Evolutionary conservation across 495 filamentous ascomycete species (phyloP), one percentile per base, ranked within the genome.

Genomic region (Peziza echinospora): DNA sequence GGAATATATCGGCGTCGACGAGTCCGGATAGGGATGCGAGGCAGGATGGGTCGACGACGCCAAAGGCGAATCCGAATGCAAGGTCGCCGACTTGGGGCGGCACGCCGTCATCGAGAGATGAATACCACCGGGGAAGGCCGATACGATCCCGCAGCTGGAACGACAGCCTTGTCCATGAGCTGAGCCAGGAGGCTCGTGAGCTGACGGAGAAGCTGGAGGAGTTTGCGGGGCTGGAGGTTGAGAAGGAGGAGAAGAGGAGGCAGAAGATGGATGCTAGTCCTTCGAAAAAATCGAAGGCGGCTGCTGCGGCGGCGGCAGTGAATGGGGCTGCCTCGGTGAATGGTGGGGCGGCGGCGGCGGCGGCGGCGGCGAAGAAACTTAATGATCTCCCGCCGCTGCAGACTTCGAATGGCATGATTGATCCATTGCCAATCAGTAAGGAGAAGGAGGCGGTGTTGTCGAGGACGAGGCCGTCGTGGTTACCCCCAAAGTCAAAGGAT

Each of bases 371-470:
- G 48, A 69, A 67, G 1, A 43, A 19, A 43, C n/a, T 4, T 10
- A 11, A 19, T 43, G 16, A 43, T 1, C 66, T 94, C 5, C 89
- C 89, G 3, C 89, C 84, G 11, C 59, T 93, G 16, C 76, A 82
- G 46, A 78, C 81, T 49, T 80, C 80, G 13, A 87, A 93, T 57
- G 77, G 91, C 43, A 87, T 96, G 80, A 91, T 94, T 49, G 89
- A 97, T 60, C 89, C 89, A 6, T 63, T 97, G 47, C 91, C 87
- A 1, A 78, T 92, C 26, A 93, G 86, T 54, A 91, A 85, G 64
- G 89, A 97, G 67, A 97, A 97, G 63, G 84, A 93, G 53, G 84
- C 80, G 34, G 80, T 93, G 5, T 65, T 97, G 17, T 84, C 83
- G 19, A 71, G 91, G 37, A 97, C 89, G 10, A 73, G 89, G 23